phyloP scores from a whole-genome alignment of 192 early-diverging fungal genomes.

The Coemansia sp. region DNA sequence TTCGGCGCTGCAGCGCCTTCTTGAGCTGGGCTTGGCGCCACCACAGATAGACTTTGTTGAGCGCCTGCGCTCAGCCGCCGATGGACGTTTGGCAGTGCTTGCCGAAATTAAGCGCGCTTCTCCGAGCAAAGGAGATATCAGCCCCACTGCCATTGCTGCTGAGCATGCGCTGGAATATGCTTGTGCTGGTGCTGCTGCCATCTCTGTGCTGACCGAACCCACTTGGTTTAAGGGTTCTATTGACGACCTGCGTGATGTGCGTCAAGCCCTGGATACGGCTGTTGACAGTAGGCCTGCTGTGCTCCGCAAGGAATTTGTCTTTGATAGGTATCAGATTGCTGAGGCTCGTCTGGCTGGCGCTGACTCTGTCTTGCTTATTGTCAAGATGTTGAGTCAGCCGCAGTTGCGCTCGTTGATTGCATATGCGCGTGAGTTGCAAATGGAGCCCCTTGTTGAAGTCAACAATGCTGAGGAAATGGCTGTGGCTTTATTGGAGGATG shows the following conservation, averaged over 20 bases:
- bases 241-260: constrained; percentile 88
- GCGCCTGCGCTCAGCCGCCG: constrained; percentile 54
- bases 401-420: constrained; percentile 67
- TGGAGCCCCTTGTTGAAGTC: constrained; percentile 99
- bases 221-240: constrained; percentile 98
- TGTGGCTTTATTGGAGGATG: constrained; percentile 74
- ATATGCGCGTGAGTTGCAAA: constrained; percentile 76
- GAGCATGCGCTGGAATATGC: constrained; percentile 86
- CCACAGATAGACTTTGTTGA: constrained; percentile 74
- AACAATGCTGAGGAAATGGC: constrained; percentile 89
- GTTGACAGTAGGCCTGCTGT: constrained; percentile 86
- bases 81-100: constrained; percentile 67
- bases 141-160: constrained; percentile 77
- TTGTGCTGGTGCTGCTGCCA: constrained; percentile 83
- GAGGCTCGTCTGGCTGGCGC: constrained; percentile 96
- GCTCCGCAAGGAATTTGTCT: constrained; percentile 96
- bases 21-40: constrained; percentile 71
- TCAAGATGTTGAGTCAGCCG: constrained; percentile 81
- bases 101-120: constrained; percentile 99
- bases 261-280: constrained; percentile 61
- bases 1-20: constrained; percentile 64
- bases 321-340: constrained; percentile 93
- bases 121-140: constrained; percentile 93
- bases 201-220: constrained; percentile 97
- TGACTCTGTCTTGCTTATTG: constrained; percentile 94